phyloP scores from a whole-genome alignment of 352 stramenopile species.

The Pythium dissimile region DNA sequence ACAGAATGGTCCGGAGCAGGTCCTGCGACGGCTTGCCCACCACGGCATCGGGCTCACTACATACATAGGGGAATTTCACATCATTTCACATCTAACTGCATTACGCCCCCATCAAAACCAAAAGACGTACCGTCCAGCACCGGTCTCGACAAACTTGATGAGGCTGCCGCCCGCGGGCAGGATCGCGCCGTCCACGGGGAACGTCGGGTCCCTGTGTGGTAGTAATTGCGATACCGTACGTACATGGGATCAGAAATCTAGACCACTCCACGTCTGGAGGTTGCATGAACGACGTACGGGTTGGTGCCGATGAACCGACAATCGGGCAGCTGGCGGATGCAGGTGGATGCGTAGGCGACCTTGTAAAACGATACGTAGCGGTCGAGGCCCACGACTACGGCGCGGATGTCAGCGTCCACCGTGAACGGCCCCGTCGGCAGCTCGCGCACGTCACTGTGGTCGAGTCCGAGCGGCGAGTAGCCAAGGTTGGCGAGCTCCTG shows the following conservation, averaged over 20 bases:
- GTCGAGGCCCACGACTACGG: slow-evolving; percentile 81
- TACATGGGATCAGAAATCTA: background rate
- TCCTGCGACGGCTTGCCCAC: slow-evolving; percentile 84
- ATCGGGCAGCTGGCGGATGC: slow-evolving; percentile 62
- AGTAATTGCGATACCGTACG: no score
- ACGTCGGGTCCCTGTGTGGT: slow-evolving; percentile 58
- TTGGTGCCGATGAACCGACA: slow-evolving; percentile 85
- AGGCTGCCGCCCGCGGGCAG: slow-evolving; percentile 68
- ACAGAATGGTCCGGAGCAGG: slow-evolving; percentile 72
- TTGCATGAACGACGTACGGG: slow-evolving; percentile 35
- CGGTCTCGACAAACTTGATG: slow-evolving; percentile 64
- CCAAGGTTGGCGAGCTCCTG: slow-evolving; percentile 63
- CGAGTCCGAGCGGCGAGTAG: slow-evolving; percentile 65
- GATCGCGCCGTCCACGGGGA: slow-evolving; percentile 68
- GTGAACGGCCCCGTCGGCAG: slow-evolving; percentile 62
- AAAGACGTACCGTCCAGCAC: slow-evolving; percentile 52
- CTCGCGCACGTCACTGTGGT: slow-evolving; percentile 64
- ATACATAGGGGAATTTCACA: background rate
- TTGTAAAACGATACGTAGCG: slow-evolving; percentile 75
- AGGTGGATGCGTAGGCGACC: slow-evolving; percentile 72
- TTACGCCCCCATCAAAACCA: no score
- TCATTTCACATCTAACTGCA: no score
- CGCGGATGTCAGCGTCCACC: slow-evolving; percentile 66
- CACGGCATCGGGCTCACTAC: slow-evolving; percentile 61
- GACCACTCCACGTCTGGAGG: background rate